These are phyloP conservation scores for Paralagenidium karlingii DNA, from an alignment of 352 stramenopile species.

Conservation along the genomic window DNA sequence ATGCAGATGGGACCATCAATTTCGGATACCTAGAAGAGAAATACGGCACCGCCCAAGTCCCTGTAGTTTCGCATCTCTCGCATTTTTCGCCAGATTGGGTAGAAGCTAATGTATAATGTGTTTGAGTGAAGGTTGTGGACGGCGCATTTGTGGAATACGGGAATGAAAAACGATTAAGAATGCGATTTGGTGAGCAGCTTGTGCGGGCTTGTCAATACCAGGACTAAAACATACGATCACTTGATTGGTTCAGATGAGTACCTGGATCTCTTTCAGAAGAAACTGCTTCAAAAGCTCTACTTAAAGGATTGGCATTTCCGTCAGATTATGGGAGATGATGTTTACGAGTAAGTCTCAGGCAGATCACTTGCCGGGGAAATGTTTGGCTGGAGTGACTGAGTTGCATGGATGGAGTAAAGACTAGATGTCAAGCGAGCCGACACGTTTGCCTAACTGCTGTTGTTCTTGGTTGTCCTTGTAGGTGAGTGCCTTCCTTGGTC, in stretches of 20 bases:
- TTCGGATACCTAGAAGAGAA: conserved; percentile 18
- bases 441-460: background rate
- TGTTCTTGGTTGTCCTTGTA: conserved; percentile 6
- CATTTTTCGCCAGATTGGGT: background rate
- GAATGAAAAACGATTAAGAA: conserved; percentile 30
- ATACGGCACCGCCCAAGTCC: conserved; percentile 39
- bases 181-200: conserved; percentile 36
- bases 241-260: conserved; percentile 30
- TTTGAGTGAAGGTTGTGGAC: conserved; percentile 41
- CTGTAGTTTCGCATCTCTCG: conserved; percentile 13
- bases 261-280: conserved; percentile 31
- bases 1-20: conserved; percentile 15
- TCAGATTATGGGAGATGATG: conserved; percentile 22
- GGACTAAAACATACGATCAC: too few species aligned
- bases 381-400: background rate
- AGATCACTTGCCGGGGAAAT: background rate
- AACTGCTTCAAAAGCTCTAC: conserved; percentile 39
- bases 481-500: conserved; percentile 21
- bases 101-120: background rate
- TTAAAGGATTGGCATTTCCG: conserved; percentile 84
- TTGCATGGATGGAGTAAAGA: background rate
- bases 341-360: conserved; percentile 39
- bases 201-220: background rate
- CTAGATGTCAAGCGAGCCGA: background rate
- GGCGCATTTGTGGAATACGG: conserved; percentile 46